Percentiles rank a stretch among this genome's conserved stretches.
These are phyloP conservation scores for Acanthamoeba polyphaga DNA, from an alignment of 208 protist species.

Conservation along the genomic window DNA sequence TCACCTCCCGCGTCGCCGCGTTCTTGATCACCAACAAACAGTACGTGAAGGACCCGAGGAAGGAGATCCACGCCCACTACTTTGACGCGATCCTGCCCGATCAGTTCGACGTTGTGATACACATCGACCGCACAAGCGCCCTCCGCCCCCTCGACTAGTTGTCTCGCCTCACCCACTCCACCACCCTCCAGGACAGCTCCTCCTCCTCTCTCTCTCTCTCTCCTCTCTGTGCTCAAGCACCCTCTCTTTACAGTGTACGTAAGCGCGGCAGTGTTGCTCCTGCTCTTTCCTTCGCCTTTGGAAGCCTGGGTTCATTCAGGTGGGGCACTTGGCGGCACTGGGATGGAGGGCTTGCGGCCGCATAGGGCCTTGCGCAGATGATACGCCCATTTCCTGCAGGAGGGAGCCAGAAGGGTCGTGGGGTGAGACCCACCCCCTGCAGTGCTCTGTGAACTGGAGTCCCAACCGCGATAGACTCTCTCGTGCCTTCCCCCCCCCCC, in stretches of 20 bases:
- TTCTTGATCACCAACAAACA: neutral
- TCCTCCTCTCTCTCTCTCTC: no score
- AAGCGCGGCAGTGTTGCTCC: no score
- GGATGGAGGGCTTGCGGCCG: neutral
- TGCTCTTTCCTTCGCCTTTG: no score
- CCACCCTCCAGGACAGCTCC: neutral
- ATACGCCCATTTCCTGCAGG: neutral
- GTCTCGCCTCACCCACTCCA: no score
- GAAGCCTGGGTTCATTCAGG: no score
- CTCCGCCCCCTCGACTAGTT: constrained; percentile 64
- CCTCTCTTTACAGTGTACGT: no score
- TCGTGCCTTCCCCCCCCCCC: neutral
- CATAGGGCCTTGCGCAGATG: neutral
- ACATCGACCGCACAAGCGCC: constrained; percentile 54
- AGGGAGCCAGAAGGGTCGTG: neutral
- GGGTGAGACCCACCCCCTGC: neutral
- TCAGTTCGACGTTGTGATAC: constrained; percentile 75
- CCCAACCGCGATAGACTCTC: neutral
- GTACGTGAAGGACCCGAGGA: constrained; percentile 68
- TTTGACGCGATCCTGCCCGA: neutral
- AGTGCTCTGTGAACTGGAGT: neutral
- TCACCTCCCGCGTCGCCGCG: no score
- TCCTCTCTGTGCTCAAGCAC: no score
- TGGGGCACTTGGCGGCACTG: no score
- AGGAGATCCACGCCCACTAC: constrained; percentile 71